These are phyloP conservation scores for Fonsecaea erecta DNA, from an alignment of 2,329 filamentous ascomycete genomes.

Conservation along the genomic window DNA sequence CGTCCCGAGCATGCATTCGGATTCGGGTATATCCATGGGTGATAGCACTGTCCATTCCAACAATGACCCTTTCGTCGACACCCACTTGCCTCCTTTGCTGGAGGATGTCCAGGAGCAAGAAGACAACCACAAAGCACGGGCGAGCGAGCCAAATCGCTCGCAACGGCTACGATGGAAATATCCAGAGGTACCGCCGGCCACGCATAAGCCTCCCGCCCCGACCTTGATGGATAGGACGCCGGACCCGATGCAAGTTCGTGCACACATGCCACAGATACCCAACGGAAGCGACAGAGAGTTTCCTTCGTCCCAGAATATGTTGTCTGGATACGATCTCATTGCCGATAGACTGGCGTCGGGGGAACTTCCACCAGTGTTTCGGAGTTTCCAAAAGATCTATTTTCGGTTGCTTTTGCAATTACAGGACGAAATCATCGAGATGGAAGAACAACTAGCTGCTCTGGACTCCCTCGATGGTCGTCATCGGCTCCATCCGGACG, in stretches of 20 bases:
- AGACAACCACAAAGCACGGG: slow-evolving; percentile 12
- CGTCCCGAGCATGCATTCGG: slow-evolving; percentile 41
- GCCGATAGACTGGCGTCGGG: slow-evolving; percentile 59
- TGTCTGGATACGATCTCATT: slow-evolving; percentile 61
- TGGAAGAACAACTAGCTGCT: slow-evolving; percentile 75
- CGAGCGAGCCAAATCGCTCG: slow-evolving; percentile 8
- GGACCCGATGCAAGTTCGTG: slow-evolving; percentile 19
- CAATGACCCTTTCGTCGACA: slow-evolving; percentile 15
- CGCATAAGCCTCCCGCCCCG: slow-evolving; percentile 15
- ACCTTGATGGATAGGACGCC: slow-evolving; percentile 11
- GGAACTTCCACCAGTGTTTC: slow-evolving; percentile 68
- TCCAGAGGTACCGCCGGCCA: slow-evolving; percentile 29
- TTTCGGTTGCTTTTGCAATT: slow-evolving; percentile 81
- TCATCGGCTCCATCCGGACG: slow-evolving; percentile 41
- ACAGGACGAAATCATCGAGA: slow-evolving; percentile 80
- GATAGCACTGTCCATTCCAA: slow-evolving; percentile 36
- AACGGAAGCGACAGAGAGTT: slow-evolving; percentile 13
- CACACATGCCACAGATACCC: slow-evolving; percentile 1
- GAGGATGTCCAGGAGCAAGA: slow-evolving; percentile 22
- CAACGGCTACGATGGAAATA: slow-evolving; percentile 25
- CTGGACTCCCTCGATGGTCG: slow-evolving; percentile 60
- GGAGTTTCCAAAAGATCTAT: slow-evolving; percentile 80
- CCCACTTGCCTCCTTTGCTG: slow-evolving; percentile 23
- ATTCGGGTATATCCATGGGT: slow-evolving; percentile 44
- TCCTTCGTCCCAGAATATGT: background rate